Conservation (phyloP, 2,329 filamentous ascomycete genomes). For the Claviceps paspali region DNA sequence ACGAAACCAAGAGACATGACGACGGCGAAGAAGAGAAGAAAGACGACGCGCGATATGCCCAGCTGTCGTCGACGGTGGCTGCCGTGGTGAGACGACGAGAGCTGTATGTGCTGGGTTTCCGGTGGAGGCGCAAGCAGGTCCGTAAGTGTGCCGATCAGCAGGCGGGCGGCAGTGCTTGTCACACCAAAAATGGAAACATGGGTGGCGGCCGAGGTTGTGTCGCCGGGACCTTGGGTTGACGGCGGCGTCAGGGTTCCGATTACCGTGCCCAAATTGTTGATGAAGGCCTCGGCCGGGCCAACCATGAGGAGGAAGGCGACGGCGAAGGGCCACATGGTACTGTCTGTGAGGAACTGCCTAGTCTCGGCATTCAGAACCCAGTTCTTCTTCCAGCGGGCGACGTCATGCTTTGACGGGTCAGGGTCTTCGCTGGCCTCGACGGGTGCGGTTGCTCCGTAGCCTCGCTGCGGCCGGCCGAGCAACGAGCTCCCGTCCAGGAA, state of each 20-base stretch:
- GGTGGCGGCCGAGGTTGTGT: slow-evolving; percentile 53
- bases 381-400: slow-evolving; percentile 58
- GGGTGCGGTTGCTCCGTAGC: slow-evolving; percentile 47
- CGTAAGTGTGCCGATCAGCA: slow-evolving; percentile 78
- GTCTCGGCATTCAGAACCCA: slow-evolving; percentile 90
- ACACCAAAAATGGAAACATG: slow-evolving; percentile 88
- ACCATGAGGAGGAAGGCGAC: slow-evolving; percentile 84
- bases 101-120: slow-evolving; percentile 41
- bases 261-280: slow-evolving; percentile 92
- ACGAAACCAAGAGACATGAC: slow-evolving; percentile 63
- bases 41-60: slow-evolving; percentile 60
- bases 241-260: slow-evolving; percentile 69
- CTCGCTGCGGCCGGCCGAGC: slow-evolving; percentile 38
- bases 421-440: slow-evolving; percentile 27
- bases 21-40: slow-evolving; percentile 62
- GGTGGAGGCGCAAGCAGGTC: slow-evolving; percentile 66
- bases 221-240: slow-evolving; percentile 23
- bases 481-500: slow-evolving; percentile 62
- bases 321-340: slow-evolving; percentile 92
- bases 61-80: slow-evolving; percentile 21
- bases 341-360: slow-evolving; percentile 65
- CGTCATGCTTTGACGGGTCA: slow-evolving; percentile 27
- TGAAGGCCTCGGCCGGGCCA: slow-evolving; percentile 91
- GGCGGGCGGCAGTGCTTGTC: slow-evolving; percentile 76
- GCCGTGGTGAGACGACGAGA: slow-evolving; percentile 15